Base-by-base conservation (phyloP, 441 rosid species). In the Euphorbia corollata region DNA sequence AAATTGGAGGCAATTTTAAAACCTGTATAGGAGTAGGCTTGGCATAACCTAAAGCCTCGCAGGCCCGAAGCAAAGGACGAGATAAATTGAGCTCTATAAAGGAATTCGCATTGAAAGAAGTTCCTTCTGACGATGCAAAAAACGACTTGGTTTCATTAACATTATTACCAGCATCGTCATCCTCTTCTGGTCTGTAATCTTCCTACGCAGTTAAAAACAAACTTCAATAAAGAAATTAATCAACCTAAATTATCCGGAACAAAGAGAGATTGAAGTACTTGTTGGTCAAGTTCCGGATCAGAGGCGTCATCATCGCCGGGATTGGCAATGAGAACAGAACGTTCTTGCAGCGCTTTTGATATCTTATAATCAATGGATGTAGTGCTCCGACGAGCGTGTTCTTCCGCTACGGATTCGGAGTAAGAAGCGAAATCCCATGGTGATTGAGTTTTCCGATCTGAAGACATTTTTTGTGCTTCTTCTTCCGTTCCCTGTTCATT, bases 11-110 rank as follows among this genome's bases (percentile, higher is more conserved):
- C 2, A 1, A 18, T 23, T 70, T 19, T 50, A 6, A 48, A 71
- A 88, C 99, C 98, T 89, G 99, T 76, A 91, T 91, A 5, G 98
- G 98, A 0, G 99, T 94, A 72, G 97, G 98, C 71, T 91, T 88
- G 61, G 81, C 61, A 73, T 88, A 91, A 43, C 98, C 99, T 77
- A 94, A 83, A 19, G 84, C 87, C 76, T 94, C 91, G 45, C 99
- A 89, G 68, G 97, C 96, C 59, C 89, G 86, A 75, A 91, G 96
- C 82, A 94, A 70, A 5, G 94, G 97, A 9, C 99, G 92, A 50
- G 99, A 91, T 50, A 94, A 82, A 70, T 94, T 89, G 24, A 90
- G 92, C 78, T 94, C 94, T 70, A 94, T 85, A 74, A 94, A 94
- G 0, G 97, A 80, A 81, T 86, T 77, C 13, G 96, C 97, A 70